Percentiles rank a stretch among this genome's conserved stretches.
Evolutionary conservation across 495 filamentous ascomycete species (phyloP).

Genomic region (Symbiotaphrina buchneri): DNA sequence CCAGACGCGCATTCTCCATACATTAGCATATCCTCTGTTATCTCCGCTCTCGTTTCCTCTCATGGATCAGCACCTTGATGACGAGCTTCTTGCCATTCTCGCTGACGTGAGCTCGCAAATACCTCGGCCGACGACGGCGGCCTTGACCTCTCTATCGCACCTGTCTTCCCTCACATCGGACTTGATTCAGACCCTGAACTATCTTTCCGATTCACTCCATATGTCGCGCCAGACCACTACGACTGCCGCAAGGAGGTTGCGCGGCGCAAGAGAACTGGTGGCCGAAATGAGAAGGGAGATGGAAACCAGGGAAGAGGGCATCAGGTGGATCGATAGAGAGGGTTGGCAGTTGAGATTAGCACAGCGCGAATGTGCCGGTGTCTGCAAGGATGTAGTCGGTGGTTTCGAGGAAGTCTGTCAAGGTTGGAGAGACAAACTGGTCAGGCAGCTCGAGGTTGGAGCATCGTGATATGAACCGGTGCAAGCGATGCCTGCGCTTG

Average conservation of each 20-base stretch:
- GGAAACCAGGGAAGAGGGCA: constrained; percentile 58
- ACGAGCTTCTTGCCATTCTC: constrained; percentile 24
- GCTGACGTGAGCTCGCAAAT: neutral
- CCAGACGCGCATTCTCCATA: constrained; percentile 64
- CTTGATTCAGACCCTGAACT: constrained; percentile 55
- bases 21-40: constrained; percentile 46
- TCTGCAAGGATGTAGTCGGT: constrained; percentile 67
- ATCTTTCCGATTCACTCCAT: constrained; percentile 78
- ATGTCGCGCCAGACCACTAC: constrained; percentile 78
- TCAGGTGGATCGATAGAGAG: constrained; percentile 54
- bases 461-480: neutral
- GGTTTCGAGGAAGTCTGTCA: constrained; percentile 79
- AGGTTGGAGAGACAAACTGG: constrained; percentile 31
- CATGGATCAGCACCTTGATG: constrained; percentile 34
- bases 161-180: constrained; percentile 51
- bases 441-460: neutral
- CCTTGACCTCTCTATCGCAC: constrained; percentile 20
- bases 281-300: constrained; percentile 64
- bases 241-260: constrained; percentile 50
- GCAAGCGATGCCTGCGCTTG: too few species aligned
- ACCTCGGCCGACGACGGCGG: constrained; percentile 12
- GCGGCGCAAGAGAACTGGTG: constrained; percentile 56
- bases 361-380: constrained; percentile 52
- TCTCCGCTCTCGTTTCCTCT: constrained; percentile 29
- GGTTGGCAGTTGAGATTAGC: constrained; percentile 58